Percentiles rank a stretch among this genome's conserved stretches.
phyloP scores from a whole-genome alignment of 2,329 filamentous ascomycete species.

The Penicillium decumbens region DNA sequence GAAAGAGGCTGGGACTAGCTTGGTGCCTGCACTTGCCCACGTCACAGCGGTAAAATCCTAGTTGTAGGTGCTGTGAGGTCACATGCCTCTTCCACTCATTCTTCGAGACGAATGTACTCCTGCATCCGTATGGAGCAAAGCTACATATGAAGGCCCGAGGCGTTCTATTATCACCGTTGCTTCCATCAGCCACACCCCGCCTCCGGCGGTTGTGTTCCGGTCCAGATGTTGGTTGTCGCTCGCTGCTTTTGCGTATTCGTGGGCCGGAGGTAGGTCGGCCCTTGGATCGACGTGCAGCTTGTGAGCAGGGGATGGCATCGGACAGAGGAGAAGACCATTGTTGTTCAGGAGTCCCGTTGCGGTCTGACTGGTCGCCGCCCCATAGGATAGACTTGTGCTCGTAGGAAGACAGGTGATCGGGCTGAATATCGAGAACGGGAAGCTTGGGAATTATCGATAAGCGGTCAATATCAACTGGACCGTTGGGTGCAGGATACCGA shows the following conservation, averaged over 20 bases:
- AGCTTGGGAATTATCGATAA: slow-evolving; percentile 6
- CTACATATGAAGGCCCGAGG: slow-evolving; percentile 64
- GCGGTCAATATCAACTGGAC: slow-evolving; percentile 9
- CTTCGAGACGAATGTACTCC: slow-evolving; percentile 68
- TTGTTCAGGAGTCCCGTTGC: slow-evolving; percentile 14
- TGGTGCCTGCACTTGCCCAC: slow-evolving; percentile 50
- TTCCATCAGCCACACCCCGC: background rate
- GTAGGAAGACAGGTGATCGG: slow-evolving; percentile 10
- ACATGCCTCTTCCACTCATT: slow-evolving; percentile 97
- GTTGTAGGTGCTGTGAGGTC: slow-evolving; percentile 69
- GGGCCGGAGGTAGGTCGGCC: slow-evolving; percentile 4
- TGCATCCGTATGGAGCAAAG: slow-evolving; percentile 72
- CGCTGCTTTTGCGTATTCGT: slow-evolving; percentile 11
- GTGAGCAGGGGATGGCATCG: slow-evolving; percentile 1
- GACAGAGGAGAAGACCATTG: slow-evolving; percentile 7
- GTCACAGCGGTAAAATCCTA: slow-evolving; percentile 71
- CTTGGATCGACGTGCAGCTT: slow-evolving; percentile 5
- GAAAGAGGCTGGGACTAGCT: background rate
- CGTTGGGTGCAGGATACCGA: slow-evolving; percentile 16
- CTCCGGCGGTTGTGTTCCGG: slow-evolving; percentile 8
- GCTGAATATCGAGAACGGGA: slow-evolving; percentile 4
- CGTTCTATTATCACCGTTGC: slow-evolving; percentile 28
- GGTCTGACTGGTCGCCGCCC: slow-evolving; percentile 13
- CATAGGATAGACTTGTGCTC: slow-evolving; percentile 8
- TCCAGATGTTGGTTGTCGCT: slow-evolving; percentile 4